Evolutionary conservation across 2,329 filamentous ascomycete genomes (phyloP).

Genomic region (Teratosphaeriaceae sp.): DNA sequence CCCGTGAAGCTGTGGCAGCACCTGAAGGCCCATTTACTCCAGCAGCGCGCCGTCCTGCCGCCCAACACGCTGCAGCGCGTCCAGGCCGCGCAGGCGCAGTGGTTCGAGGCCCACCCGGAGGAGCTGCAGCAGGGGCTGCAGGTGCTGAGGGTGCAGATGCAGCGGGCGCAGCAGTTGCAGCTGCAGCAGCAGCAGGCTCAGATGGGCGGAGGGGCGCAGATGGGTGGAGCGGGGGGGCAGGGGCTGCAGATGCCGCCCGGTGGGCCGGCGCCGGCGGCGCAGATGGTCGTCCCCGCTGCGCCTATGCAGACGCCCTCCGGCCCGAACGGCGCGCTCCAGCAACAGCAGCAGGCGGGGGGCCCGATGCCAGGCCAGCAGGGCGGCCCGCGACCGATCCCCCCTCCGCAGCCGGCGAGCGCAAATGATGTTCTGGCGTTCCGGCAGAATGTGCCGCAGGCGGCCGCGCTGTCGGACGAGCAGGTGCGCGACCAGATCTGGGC

Average conservation of each 20-base stretch:
- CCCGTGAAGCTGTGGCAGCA: conserved; percentile 51
- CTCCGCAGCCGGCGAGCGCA: conserved; percentile 27
- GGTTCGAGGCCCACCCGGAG: conserved; percentile 19
- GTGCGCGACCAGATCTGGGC: conserved; percentile 29
- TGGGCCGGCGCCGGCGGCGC: conserved; percentile 33
- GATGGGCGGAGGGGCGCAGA: neutral
- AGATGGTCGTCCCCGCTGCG: conserved; percentile 31
- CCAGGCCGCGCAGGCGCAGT: conserved; percentile 19
- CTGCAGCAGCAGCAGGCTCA: conserved; percentile 5
- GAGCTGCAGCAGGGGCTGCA: conserved; percentile 32
- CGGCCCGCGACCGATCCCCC: conserved; percentile 8
- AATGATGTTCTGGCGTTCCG: conserved; percentile 37
- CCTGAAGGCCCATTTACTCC: conserved; percentile 47
- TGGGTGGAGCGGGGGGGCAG: neutral
- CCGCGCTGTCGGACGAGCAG: conserved; percentile 37
- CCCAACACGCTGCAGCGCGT: conserved; percentile 37
- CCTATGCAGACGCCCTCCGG: conserved; percentile 15
- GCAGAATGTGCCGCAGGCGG: conserved; percentile 25
- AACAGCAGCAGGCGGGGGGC: conserved; percentile 6
- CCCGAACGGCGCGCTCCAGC: no score
- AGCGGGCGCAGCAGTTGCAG: conserved; percentile 12
- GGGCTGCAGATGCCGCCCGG: conserved; percentile 10
- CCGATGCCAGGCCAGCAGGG: conserved; percentile 10
- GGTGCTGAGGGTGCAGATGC: conserved; percentile 26
- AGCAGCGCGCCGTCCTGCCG: conserved; percentile 40